Conservation (phyloP, 208 protist species). For the Porcisia hertigi region DNA sequence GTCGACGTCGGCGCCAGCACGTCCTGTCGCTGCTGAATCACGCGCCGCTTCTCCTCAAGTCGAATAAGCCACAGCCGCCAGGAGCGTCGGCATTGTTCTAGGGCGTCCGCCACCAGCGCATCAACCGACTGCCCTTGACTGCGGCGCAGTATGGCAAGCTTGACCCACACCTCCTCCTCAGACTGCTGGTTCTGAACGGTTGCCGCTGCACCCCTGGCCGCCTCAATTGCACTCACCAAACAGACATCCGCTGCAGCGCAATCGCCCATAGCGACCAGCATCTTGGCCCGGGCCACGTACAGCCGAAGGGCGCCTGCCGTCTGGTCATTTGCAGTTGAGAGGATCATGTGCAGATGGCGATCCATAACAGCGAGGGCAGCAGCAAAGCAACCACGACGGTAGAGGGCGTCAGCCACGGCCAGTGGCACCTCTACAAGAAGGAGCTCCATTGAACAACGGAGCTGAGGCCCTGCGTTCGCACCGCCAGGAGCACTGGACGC, state of each 20-base stretch:
- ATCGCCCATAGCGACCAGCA: slow-evolving; percentile 38
- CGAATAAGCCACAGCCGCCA: slow-evolving; percentile 70
- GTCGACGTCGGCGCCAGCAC: slow-evolving; percentile 1
- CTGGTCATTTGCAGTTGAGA: neutral
- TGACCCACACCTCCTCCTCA: slow-evolving; percentile 60
- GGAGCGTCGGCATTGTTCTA: slow-evolving; percentile 47
- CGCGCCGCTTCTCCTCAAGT: slow-evolving; percentile 40
- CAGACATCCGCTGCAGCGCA: slow-evolving; percentile 38
- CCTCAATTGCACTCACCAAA: slow-evolving; percentile 33
- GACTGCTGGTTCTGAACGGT: neutral
- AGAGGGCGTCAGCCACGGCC: slow-evolving; percentile 27
- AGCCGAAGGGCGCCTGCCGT: slow-evolving; percentile 8
- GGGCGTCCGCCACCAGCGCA: slow-evolving; percentile 20
- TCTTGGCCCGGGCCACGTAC: slow-evolving; percentile 44
- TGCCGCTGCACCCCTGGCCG: neutral
- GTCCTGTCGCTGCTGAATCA: slow-evolving; percentile 14
- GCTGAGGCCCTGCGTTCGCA: neutral
- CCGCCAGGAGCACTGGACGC: neutral
- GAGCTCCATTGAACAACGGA: neutral
- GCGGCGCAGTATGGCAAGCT: slow-evolving; percentile 61
- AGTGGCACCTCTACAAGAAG: slow-evolving; percentile 28
- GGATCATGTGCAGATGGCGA: neutral
- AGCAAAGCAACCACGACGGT: slow-evolving; percentile 8
- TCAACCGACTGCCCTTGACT: slow-evolving; percentile 28
- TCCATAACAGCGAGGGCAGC: slow-evolving; percentile 21